A percentile compares a stretch with the other conserved stretches of the same genome.
Evolutionary conservation across 345 rosid species (phyloP).

Genomic region (Lepidium africanum): DNA sequence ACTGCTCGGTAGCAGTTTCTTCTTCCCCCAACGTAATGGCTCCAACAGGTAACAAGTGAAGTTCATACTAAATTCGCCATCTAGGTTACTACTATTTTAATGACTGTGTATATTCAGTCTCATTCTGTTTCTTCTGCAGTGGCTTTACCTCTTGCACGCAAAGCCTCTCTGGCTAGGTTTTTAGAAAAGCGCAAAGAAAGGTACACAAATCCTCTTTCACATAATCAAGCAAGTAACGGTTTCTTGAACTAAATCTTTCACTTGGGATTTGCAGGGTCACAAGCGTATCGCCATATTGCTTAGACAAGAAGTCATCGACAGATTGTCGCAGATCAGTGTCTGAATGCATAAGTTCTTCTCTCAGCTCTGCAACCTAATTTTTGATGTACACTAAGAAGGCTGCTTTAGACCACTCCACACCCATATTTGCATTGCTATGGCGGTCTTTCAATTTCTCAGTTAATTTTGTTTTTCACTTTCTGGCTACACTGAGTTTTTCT

Average conservation of each 20-base stretch:
- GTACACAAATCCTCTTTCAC: slow-evolving; percentile 25
- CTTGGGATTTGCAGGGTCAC: slow-evolving; percentile 32
- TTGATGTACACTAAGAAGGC: slow-evolving; percentile 12
- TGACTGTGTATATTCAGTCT: background rate
- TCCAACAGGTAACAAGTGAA: slow-evolving; percentile 38
- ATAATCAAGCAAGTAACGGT: background rate
- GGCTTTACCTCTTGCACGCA: slow-evolving; percentile 73
- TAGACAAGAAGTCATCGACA: slow-evolving; percentile 25
- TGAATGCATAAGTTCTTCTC: slow-evolving; percentile 27
- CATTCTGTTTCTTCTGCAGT: slow-evolving; percentile 24
- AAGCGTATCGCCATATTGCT: slow-evolving; percentile 39
- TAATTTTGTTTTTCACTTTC: background rate
- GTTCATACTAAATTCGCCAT: background rate
- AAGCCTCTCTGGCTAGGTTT: slow-evolving; percentile 80
- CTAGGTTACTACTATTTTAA: background rate
- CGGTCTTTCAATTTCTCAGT: background rate
- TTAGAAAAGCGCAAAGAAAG: slow-evolving; percentile 82
- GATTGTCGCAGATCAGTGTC: slow-evolving; percentile 24
- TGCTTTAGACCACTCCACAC: slow-evolving; percentile 3
- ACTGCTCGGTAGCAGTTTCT: slow-evolving; percentile 12
- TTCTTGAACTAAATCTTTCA: background rate
- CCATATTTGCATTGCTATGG: slow-evolving; percentile 8
- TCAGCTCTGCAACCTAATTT: slow-evolving; percentile 30
- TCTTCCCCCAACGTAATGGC: slow-evolving; percentile 19
- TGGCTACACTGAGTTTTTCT: slow-evolving; percentile 5